Percentiles rank a stretch among this genome's conserved stretches.
These are phyloP conservation scores for Recurvomyces mirabilis DNA, from an alignment of 495 filamentous ascomycete genomes.

Conservation along the genomic window DNA sequence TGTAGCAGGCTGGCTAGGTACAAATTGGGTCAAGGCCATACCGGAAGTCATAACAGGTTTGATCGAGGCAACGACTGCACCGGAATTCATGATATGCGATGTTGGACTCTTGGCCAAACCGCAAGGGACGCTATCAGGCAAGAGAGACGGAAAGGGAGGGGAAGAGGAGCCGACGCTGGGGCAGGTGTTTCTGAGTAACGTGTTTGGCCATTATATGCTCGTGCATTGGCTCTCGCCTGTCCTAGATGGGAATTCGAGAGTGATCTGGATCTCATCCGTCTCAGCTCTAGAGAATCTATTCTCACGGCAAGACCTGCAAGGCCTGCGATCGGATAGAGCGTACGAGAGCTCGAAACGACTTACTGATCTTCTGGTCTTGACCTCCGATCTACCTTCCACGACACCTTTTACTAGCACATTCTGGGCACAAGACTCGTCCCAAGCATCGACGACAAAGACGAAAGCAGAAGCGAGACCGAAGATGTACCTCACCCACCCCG, in stretches of 20 bases:
- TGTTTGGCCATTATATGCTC: constrained; percentile 92
- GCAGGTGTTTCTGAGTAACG: constrained; percentile 75
- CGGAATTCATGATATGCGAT: constrained; percentile 49
- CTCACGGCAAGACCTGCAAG: constrained; percentile 63
- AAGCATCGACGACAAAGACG: not conserved
- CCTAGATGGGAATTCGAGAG: constrained; percentile 42
- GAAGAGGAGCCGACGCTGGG: constrained; percentile 51
- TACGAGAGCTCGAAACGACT: constrained; percentile 84
- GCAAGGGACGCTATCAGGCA: not conserved
- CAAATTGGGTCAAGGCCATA: constrained; percentile 57
- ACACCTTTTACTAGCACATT: constrained; percentile 44
- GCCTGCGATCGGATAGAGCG: constrained; percentile 43
- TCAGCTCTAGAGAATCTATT: constrained; percentile 53
- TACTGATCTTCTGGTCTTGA: constrained; percentile 71
- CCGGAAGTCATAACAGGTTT: constrained; percentile 54
- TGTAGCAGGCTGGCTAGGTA: constrained; percentile 70
- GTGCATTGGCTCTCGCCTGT: constrained; percentile 66
- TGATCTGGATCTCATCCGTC: constrained; percentile 78
- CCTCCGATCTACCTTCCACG: constrained; percentile 54
- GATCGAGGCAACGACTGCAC: constrained; percentile 62
- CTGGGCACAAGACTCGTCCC: constrained; percentile 26
- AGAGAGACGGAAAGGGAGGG: constrained; percentile 2
- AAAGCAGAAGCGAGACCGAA: constrained; percentile 33
- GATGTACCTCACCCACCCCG: constrained; percentile 74
- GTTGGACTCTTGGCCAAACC: constrained; percentile 13